phyloP scores from a whole-genome alignment of 176 grass and related monocot species.

The Thinopyrum elongatum region DNA sequence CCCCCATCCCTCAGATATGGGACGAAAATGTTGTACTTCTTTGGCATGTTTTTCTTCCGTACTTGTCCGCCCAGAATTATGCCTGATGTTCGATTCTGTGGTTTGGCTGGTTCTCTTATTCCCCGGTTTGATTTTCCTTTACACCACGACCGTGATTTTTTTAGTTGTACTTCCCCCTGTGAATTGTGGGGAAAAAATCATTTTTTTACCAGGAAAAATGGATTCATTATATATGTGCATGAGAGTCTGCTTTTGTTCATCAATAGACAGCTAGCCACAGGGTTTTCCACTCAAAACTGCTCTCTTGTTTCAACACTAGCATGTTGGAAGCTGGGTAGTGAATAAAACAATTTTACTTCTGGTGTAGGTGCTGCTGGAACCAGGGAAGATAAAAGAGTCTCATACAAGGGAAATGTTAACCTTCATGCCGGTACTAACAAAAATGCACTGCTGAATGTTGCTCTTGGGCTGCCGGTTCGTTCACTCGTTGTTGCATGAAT shows the following conservation, averaged over 20 bases:
- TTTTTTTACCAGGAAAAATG: no score
- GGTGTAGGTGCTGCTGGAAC: constrained; percentile 84
- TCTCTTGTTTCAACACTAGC: constrained; percentile 1
- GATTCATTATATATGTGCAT: no score
- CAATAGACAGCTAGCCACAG: constrained; percentile 73
- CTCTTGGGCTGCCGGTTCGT: constrained; percentile 86
- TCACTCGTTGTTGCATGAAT: not conserved
- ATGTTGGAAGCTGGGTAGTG: not conserved
- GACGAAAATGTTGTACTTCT: no score
- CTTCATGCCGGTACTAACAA: constrained; percentile 84
- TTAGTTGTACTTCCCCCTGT: no score
- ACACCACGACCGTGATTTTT: no score
- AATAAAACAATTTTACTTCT: constrained; percentile 29
- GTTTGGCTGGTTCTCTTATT: no score
- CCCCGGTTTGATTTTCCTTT: no score
- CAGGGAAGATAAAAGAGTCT: constrained; percentile 86
- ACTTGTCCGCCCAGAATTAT: no score
- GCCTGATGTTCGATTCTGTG: no score
- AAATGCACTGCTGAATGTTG: constrained; percentile 84
- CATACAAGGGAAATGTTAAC: constrained; percentile 68
- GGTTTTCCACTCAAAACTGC: constrained; percentile 38
- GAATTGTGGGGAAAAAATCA: no score
- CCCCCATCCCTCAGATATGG: no score
- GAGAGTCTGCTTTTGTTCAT: constrained; percentile 36
- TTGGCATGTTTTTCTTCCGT: no score